Percentiles rank a stretch among this genome's conserved stretches.
phyloP scores from a whole-genome alignment of 345 rosid genomes.

The Leavenworthia alabamica region DNA sequence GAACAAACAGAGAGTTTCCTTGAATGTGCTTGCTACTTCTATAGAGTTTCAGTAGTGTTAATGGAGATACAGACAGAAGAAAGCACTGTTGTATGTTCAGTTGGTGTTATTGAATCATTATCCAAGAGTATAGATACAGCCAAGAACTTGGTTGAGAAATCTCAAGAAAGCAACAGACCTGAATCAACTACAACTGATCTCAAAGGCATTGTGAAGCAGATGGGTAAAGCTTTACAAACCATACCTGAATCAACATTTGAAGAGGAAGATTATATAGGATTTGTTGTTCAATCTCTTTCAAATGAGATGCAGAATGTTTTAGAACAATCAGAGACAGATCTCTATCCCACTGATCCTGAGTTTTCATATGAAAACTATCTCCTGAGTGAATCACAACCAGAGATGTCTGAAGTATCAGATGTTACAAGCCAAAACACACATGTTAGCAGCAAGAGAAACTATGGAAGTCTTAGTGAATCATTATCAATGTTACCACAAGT shows the following conservation, averaged over 20 bases:
- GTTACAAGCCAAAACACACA: slow-evolving; percentile 25
- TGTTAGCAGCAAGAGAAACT: slow-evolving; percentile 33
- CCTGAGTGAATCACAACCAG: slow-evolving; percentile 27
- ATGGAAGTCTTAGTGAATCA: slow-evolving; percentile 30
- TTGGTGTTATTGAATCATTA: slow-evolving; percentile 46
- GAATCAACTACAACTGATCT: slow-evolving; percentile 40
- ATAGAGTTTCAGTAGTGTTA: slow-evolving; percentile 51
- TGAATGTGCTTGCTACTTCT: slow-evolving; percentile 55
- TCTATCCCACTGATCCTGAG: slow-evolving; percentile 46
- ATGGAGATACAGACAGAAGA: slow-evolving; percentile 61
- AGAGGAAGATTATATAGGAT: slow-evolving; percentile 47
- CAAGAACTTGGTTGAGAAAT: slow-evolving; percentile 40
- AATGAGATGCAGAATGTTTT: slow-evolving; percentile 57
- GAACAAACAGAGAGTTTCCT: slow-evolving; percentile 40
- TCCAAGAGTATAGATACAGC: slow-evolving; percentile 39
- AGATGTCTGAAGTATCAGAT: slow-evolving; percentile 22
- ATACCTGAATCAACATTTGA: slow-evolving; percentile 54
- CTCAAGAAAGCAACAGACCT: slow-evolving; percentile 13
- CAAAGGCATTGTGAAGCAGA: slow-evolving; percentile 37
- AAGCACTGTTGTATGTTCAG: slow-evolving; percentile 32
- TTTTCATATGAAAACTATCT: slow-evolving; percentile 36
- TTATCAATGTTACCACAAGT: slow-evolving; percentile 36
- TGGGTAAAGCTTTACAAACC: slow-evolving; percentile 55
- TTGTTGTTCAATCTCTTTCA: slow-evolving; percentile 51
- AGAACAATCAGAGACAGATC: slow-evolving; percentile 48